Conservation (phyloP, 2,329 filamentous ascomycete species). For the Paracamarosporium sp. region DNA sequence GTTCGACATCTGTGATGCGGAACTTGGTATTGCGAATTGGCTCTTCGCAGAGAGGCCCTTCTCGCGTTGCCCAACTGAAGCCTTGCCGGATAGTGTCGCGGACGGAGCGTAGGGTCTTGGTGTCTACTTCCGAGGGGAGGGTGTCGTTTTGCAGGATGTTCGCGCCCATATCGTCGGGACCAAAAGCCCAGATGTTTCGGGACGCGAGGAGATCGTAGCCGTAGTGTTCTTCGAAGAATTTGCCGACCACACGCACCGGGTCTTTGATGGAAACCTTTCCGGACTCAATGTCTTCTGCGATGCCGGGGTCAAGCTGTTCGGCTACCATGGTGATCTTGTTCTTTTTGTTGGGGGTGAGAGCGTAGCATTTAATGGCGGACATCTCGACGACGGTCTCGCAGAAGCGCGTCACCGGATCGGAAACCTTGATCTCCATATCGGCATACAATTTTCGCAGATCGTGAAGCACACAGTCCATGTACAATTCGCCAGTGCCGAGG, state of each 20-base stretch:
- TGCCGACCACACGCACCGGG: conserved; percentile 89
- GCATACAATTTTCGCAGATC: conserved; percentile 93
- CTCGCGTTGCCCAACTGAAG: conserved; percentile 94
- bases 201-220: conserved; percentile 95
- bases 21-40: conserved; percentile 99
- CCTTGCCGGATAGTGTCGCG: conserved; percentile 94
- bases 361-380: conserved; percentile 97
- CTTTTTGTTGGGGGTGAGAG: conserved; percentile 97
- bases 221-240: conserved; percentile 96
- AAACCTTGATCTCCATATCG: conserved; percentile 99
- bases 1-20: conserved; percentile 87
- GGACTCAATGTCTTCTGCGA: conserved; percentile 91
- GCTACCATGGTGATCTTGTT: conserved; percentile 99
- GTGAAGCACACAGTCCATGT: conserved; percentile 98
- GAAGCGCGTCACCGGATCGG: conserved; percentile 95
- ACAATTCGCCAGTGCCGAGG: conserved; percentile 95
- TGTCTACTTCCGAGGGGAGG: conserved; percentile 90
- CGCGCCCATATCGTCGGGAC: conserved; percentile 90
- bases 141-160: conserved; percentile 98
- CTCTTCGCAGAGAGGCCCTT: conserved; percentile 97
- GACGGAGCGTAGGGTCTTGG: conserved; percentile 84
- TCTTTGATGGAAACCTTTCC: conserved; percentile 92
- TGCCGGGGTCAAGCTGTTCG: conserved; percentile 92
- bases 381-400: conserved; percentile 98
- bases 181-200: conserved; percentile 97